Base-by-base conservation (phyloP, 2,329 filamentous ascomycete genomes). In the Calonectria pauciramosa region DNA sequence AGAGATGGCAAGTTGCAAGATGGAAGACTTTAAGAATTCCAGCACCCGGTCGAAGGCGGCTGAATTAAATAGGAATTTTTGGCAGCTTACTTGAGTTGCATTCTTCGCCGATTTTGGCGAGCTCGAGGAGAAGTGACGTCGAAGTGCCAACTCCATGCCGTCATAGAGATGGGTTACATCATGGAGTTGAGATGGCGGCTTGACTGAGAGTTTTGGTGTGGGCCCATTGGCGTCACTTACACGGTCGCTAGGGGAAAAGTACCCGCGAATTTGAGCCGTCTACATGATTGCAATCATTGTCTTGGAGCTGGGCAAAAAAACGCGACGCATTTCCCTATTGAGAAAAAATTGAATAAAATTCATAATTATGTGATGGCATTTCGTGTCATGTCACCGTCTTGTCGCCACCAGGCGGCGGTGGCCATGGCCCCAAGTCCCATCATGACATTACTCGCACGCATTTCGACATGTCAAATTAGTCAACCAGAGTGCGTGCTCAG, bases 81-180 rank as follows among this genome's bases (percentile, higher is more conserved):
- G 14, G 34, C 34, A 28, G 49, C 18, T 34, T 38, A 7, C 56
- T 63, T 23, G 11, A 11, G 56, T 63, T 26, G 56, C 56, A 63
- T 63, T 63, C 56, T 26, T 63, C 56, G 56, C 56, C 56, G 56
- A 41, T 63, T 28, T 16, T 63, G 56, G 56, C 56, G 56, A 63
- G 34, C 14, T 28, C 36, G 56, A 63, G 30, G 13, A 34, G 34
- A 26, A 26, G 56, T 81, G 80, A 81, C 80, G 80, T 80, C 77
- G 77, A 68, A 66, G 63, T 69, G 68, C 63, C 66, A 51, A 76
- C 60, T 75, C 69, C 68, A 81, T 81, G 79, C 77, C 80, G 80
- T 81, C 80, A 81, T 81, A 74, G 52, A 71, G 66, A 36, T 34
- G 68, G 67, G 78, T 81, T 81, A 81, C 80, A 81, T 80, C 79